Percentiles rank a stretch among this genome's conserved stretches.
Conservation (phyloP, 2,329 filamentous ascomycete genomes). For the Botryotinia calthae region DNA sequence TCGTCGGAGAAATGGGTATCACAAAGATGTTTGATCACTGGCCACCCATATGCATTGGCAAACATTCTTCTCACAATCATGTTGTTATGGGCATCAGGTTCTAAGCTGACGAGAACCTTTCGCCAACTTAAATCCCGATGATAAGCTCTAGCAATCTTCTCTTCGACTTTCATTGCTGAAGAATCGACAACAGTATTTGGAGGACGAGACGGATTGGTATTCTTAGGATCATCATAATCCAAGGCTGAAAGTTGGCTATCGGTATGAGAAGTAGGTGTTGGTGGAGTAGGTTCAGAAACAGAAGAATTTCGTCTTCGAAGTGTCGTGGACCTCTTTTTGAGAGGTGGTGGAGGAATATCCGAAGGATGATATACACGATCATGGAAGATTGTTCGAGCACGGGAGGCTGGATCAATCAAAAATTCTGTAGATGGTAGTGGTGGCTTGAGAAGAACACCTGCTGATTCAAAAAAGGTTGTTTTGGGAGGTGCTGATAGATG, state of each 20-base stretch:
- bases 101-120: conserved; percentile 91
- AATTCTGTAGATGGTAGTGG: conserved; percentile 80
- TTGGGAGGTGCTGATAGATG: conserved; percentile 71
- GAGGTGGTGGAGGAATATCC: conserved; percentile 82
- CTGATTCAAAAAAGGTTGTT: conserved; percentile 93
- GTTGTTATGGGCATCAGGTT: conserved; percentile 98
- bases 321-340: conserved; percentile 51
- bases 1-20: conserved; percentile 90
- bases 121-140: conserved; percentile 91
- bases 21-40: conserved; percentile 89
- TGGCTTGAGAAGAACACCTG: conserved; percentile 87
- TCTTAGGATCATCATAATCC: conserved; percentile 52
- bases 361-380: conserved; percentile 91
- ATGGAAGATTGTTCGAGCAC: conserved; percentile 91
- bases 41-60: conserved; percentile 96
- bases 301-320: conserved; percentile 28
- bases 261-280: conserved; percentile 40
- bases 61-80: conserved; percentile 97
- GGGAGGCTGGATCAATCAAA: conserved; percentile 75
- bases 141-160: conserved; percentile 96
- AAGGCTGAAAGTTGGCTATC: conserved; percentile 45
- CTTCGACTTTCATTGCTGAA: conserved; percentile 83
- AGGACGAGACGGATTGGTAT: conserved; percentile 49
- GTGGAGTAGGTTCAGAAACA: conserved; percentile 3
- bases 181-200: conserved; percentile 52